Evolutionary conservation across 176 grass and related monocot species (phyloP).

Genomic region (Ampelocalamus luodianensis): DNA sequence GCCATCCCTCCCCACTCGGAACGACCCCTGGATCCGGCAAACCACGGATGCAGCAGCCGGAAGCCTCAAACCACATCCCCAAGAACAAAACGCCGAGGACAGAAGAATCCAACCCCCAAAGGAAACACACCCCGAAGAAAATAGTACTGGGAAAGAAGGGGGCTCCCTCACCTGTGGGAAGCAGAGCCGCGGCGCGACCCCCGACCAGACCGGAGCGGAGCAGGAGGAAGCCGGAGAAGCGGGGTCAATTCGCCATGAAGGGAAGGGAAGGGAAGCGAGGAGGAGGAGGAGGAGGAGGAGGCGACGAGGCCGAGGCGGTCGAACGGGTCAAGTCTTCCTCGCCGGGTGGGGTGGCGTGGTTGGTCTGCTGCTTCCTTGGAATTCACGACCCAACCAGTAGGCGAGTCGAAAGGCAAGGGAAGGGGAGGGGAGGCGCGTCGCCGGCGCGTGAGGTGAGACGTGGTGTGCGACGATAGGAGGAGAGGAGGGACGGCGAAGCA

Average conservation of each 20-base stretch:
- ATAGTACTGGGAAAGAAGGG: background rate
- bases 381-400: no score
- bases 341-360: no score
- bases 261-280: background rate
- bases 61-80: background rate
- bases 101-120: background rate
- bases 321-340: no score
- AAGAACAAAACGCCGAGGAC: background rate
- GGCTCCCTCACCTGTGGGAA: constrained; percentile 40
- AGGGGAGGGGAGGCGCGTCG: no score
- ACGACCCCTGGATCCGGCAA: background rate
- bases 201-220: background rate
- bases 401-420: no score
- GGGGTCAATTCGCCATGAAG: background rate
- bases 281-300: no score
- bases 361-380: no score
- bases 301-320: no score
- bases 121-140: background rate
- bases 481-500: no score
- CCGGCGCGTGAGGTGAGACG: no score
- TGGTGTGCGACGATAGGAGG: no score
- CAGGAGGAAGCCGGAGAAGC: background rate
- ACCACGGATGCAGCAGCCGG: background rate
- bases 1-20: background rate
- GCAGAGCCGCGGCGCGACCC: background rate